These are phyloP conservation scores for Diaporthe humulicola DNA, from an alignment of 2,329 filamentous ascomycete species.

Conservation along the genomic window DNA sequence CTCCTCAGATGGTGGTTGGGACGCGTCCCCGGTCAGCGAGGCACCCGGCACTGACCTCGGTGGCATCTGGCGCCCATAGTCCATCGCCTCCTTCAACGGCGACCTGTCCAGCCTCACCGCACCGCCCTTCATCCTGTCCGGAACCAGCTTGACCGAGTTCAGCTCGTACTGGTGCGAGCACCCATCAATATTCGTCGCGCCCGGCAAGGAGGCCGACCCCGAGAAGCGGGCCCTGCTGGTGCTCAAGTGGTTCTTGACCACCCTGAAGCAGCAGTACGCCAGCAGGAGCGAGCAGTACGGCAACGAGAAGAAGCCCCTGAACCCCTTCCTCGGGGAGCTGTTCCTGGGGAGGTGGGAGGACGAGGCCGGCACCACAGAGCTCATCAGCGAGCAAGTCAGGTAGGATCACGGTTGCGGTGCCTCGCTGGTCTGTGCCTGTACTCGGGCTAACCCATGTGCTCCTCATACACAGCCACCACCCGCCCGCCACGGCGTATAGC, in stretches of 20 bases:
- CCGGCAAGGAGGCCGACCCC: slow-evolving; percentile 82
- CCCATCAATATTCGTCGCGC: slow-evolving; percentile 82
- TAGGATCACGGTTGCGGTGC: slow-evolving; percentile 47
- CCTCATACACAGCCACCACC: slow-evolving; percentile 76
- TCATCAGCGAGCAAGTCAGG: slow-evolving; percentile 96
- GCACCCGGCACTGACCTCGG: slow-evolving; percentile 11
- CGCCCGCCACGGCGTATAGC: slow-evolving; percentile 93
- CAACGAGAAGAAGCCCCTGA: slow-evolving; percentile 97
- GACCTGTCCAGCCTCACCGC: slow-evolving; percentile 85
- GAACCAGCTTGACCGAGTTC: slow-evolving; percentile 84
- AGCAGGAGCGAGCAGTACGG: slow-evolving; percentile 82
- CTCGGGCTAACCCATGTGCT: slow-evolving; percentile 11
- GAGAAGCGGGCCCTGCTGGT: slow-evolving; percentile 87
- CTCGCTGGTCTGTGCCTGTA: neutral
- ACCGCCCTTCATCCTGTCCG: slow-evolving; percentile 85
- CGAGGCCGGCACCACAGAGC: slow-evolving; percentile 81
- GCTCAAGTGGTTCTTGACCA: slow-evolving; percentile 96
- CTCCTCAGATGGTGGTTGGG: neutral
- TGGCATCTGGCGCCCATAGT: slow-evolving; percentile 56
- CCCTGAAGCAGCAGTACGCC: slow-evolving; percentile 87
- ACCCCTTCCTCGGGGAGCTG: slow-evolving; percentile 95
- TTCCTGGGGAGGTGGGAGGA: slow-evolving; percentile 94
- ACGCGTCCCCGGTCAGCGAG: neutral
- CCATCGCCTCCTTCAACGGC: slow-evolving; percentile 85
- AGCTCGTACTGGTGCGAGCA: slow-evolving; percentile 88